phyloP scores from a whole-genome alignment of 164 flowering plant species.

The Tetrastigma voinierianum region DNA sequence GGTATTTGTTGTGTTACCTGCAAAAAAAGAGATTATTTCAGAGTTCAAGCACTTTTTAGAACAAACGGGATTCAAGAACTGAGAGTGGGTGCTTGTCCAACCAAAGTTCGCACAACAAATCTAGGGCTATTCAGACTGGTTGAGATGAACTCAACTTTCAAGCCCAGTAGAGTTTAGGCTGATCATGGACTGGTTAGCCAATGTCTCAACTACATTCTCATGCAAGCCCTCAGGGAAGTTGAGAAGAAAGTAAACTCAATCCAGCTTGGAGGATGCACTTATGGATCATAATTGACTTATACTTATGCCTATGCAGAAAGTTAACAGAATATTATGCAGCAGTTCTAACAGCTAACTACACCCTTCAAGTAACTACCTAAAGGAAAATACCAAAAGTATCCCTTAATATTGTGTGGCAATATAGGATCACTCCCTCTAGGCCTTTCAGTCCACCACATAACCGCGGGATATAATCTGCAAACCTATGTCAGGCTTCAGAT shows the following conservation, averaged over 20 bases:
- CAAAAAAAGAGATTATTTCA: conserved; percentile 12
- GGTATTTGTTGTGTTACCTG: conserved; percentile 94
- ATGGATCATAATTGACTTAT: neutral
- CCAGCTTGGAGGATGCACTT: neutral
- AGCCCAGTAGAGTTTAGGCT: neutral
- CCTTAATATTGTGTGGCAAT: no score
- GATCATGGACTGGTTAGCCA: neutral
- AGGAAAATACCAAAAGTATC: no score
- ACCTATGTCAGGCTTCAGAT: no score
- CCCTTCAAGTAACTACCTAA: no score
- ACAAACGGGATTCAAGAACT: neutral
- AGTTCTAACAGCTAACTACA: no score
- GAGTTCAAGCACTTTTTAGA: neutral
- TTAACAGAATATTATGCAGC: no score
- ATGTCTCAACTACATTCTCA: neutral
- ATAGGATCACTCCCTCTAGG: no score
- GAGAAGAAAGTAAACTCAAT: neutral
- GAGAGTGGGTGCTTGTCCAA: neutral
- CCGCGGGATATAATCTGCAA: no score
- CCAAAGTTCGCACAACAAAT: neutral
- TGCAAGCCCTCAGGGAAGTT: neutral
- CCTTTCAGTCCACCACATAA: no score
- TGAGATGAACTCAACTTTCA: neutral
- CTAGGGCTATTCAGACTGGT: neutral
- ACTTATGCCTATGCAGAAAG: no score